Base-by-base conservation (phyloP, 108 stramenopile species). In the Cylindrotheca closterium region DNA sequence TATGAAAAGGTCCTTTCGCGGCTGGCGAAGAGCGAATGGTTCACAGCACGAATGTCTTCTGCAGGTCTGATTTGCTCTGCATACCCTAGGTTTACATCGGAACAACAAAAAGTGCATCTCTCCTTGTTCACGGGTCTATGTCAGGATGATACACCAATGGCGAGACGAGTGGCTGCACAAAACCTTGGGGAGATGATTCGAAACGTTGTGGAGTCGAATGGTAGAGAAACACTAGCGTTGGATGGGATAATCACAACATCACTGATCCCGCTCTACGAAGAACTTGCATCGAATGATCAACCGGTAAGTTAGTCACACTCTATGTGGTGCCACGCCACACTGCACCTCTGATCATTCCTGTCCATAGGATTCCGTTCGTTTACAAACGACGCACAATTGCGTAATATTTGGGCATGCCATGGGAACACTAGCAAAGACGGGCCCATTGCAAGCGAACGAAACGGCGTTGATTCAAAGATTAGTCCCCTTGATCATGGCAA, bases 91-190 rank as follows among this genome's bases (percentile, higher is more conserved):
- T 62, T 92, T 63, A 70, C 56, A 3, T 33, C 19, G 5, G 51
- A 66, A 50, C 73, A 82, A 47, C 80, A 80, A 58, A 29, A 72
- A 30, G 67, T 70, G 17, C 75, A 74, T 62, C 30, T 91, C 52
- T 28, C 65, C 32, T 62, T 83, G 51, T 96, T 90, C 76, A 79
- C 79, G 5, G 60, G 69, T 22, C 79, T 98, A 0, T 94, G 94
- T 70, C 74, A 70, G 19, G 98, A 98, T 66, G 96, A 95, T 66
- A 95, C 96, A 21, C 96, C 98, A 45, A 97, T 96, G 96, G 98
- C 98, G 22, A 82, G 96, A 17, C 63, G 95, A 22, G 88, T 90
- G n/a, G 94, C 97, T 15, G 77, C 87, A 2, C 75, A 87, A 45
- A 75, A 86, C 67, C 77, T 98, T 26, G 97, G 92, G 26, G 57